Evolutionary conservation across 2,329 filamentous ascomycete species (phyloP), one percentile per base, ranked within the genome.

Genomic region (Septoria linicola): DNA sequence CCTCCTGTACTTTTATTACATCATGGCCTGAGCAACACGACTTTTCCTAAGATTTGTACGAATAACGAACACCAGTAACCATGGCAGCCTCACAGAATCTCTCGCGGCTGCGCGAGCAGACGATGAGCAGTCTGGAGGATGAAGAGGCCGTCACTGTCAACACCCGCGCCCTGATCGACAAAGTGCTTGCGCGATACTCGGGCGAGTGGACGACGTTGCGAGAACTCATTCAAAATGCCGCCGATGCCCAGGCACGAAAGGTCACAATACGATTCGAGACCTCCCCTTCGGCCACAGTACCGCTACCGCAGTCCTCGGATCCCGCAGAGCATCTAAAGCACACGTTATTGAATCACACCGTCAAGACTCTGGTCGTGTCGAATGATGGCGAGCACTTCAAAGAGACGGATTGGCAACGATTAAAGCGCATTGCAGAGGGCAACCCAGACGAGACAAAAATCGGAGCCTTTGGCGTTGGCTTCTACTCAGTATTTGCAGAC

Each of bases 371-470:
- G n/a, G 78, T 96, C 8, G 91, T 97, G 5, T 87, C 89, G 55
- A 99, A 99, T 65, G 87, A 99, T 71, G 93, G 93, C 30, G 81
- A 89, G 59, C 80, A 89, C 0, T 99, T 99, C 66, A 87, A 83
- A 44, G 81, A 87, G 63, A 95, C 90, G 14, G 93, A 99, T 71
- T 99, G 93, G 93, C 84, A 84, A 39, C 82, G 93, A 47, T 70
- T 99, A 59, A 97, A 97, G 76, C 84, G 92, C 55, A 99, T 99
- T 57, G 95, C 93, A n/a, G 93, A 99, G 70, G 95, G 93, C 40
- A 99, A 99, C 66, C 93, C 93, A 0, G 93, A 99, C 69, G 93
- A 99, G 73, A 97, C 91, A 40, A 99, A 99, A 76, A 99, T 99
- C 63, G 93, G 93, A 48, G 95, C 93, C 3, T 99, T 99, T 68